Percentiles rank a stretch among this genome's conserved stretches.
Evolutionary conservation across 768 basidiomycete genomes (phyloP).

Genomic region (Trametes villosa): DNA sequence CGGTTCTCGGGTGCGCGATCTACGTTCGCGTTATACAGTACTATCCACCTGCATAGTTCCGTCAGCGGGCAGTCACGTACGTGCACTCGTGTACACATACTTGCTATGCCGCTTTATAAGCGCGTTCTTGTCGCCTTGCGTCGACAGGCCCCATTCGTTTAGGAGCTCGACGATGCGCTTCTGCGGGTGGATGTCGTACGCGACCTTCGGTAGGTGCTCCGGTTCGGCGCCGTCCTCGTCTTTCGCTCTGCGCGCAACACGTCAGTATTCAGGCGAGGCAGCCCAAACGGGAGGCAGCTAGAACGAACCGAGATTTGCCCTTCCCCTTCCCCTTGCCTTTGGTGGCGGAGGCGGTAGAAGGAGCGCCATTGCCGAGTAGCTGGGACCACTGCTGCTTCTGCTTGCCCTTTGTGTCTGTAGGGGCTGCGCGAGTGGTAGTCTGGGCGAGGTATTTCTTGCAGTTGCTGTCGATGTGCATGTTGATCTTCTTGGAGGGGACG

Average conservation of each 20-base stretch:
- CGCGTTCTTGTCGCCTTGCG: conserved; percentile 53
- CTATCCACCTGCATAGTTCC: conserved; percentile 59
- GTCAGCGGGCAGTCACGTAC: background rate
- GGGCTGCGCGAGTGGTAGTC: conserved; percentile 13
- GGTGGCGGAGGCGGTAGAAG: conserved; percentile 15
- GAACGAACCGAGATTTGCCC: conserved; percentile 19
- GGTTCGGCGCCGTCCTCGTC: conserved; percentile 42
- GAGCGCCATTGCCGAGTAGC: conserved; percentile 19
- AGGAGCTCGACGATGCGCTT: conserved; percentile 62
- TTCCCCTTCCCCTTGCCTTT: conserved; percentile 22
- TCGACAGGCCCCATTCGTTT: conserved; percentile 50
- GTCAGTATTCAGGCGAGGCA: conserved; percentile 25
- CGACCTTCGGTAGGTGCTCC: conserved; percentile 60
- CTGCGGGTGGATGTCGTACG: conserved; percentile 68
- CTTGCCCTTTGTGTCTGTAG: conserved; percentile 42
- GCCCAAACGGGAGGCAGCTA: no score
- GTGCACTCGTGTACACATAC: conserved; percentile 39
- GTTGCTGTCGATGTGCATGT: conserved; percentile 67
- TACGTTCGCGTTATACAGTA: conserved; percentile 71
- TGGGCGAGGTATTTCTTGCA: conserved; percentile 45
- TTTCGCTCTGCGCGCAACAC: conserved; percentile 9
- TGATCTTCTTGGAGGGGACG: conserved; percentile 55
- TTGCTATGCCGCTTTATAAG: conserved; percentile 63
- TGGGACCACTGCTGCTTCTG: conserved; percentile 34
- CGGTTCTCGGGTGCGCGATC: conserved; percentile 55